Base-by-base conservation (phyloP, 2,329 filamentous ascomycete genomes). In the Aspergillus felis region DNA sequence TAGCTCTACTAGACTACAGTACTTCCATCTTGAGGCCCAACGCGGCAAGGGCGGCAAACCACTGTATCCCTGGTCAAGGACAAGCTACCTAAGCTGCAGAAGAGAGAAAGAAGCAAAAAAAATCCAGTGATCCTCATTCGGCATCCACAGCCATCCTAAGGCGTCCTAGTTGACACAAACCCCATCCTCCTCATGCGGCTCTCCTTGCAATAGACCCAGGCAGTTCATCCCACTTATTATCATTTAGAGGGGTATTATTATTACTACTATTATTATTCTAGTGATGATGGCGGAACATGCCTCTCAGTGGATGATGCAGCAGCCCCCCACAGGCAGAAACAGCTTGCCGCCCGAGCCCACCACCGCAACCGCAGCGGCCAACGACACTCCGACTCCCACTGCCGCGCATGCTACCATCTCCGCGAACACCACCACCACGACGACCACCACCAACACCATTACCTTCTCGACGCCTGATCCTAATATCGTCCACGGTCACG, bases 401-500 rank as follows among this genome's bases (percentile, higher is more conserved):
- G 24, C 51, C 49, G 38, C 47, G 22, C 29, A n/a, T 32, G 52
- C 50, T 29, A 50, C 54, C 22, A 41, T 52, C 54, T 28, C 58
- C 44, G 7, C 60, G 29, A 49, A 60, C 46, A 58, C 64, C 29
- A 51, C 60, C 24, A 52, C 51, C 32, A 38, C 53, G 50, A 54
- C 38, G 32, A 42, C 56, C 27, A 49, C 54, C 53, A 53, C 50
- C 35, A 55, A 51, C 27, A 25, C 32, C 44, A 27, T 50, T 52
- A 20, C 42, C 44, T 50, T 55, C 52, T 51, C 52, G 28, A 29
- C 51, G 53, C 44, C 56, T 48, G 54, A 54, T 54, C 55, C 32
- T 55, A 51, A 47, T 55, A 52, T 57, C 42, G 49, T 61, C 54
- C 58, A 57, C 58, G 70, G 72, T 76, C 76, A 79, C 72, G 78